Evolutionary conservation across 1,284 basidiomycete species (phyloP).

Genomic region (Tilletia caries): DNA sequence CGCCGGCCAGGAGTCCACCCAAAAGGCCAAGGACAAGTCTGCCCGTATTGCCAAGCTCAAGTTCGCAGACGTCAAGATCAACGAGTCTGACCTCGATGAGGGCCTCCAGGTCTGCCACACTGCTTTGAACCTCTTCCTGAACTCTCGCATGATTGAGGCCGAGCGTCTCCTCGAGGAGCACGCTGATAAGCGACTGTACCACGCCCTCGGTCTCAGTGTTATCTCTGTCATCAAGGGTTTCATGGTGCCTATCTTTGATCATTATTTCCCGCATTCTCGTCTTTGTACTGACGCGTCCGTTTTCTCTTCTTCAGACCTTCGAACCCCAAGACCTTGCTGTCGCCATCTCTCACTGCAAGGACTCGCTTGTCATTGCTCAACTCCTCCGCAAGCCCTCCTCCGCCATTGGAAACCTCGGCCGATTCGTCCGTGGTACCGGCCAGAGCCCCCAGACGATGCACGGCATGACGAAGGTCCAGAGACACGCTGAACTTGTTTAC

Average conservation of each 20-base stretch:
- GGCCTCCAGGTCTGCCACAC: constrained; percentile 40
- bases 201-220: constrained; percentile 48
- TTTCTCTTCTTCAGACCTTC: constrained; percentile 30
- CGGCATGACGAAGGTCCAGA: constrained; percentile 46
- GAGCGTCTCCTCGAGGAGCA: constrained; percentile 41
- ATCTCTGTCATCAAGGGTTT: constrained; percentile 53
- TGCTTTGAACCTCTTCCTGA: constrained; percentile 51
- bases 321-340: constrained; percentile 48
- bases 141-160: constrained; percentile 51
- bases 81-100: constrained; percentile 29
- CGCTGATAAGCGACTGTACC: constrained; percentile 46
- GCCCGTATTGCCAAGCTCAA: constrained; percentile 42
- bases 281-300: not conserved
- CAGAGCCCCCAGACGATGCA: constrained; percentile 36
- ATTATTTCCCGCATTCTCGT: not conserved
- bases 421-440: constrained; percentile 49
- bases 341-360: constrained; percentile 51
- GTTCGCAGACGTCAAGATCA: constrained; percentile 34
- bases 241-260: constrained; percentile 28
- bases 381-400: constrained; percentile 43
- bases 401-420: constrained; percentile 40
- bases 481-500: constrained; percentile 50
- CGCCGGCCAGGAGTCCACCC: not conserved
- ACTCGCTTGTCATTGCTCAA: constrained; percentile 42
- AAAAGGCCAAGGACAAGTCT: constrained; percentile 41